Evolutionary conservation across 352 stramenopile species (phyloP).

Genomic region (Globisporangium uncinulatum): DNA sequence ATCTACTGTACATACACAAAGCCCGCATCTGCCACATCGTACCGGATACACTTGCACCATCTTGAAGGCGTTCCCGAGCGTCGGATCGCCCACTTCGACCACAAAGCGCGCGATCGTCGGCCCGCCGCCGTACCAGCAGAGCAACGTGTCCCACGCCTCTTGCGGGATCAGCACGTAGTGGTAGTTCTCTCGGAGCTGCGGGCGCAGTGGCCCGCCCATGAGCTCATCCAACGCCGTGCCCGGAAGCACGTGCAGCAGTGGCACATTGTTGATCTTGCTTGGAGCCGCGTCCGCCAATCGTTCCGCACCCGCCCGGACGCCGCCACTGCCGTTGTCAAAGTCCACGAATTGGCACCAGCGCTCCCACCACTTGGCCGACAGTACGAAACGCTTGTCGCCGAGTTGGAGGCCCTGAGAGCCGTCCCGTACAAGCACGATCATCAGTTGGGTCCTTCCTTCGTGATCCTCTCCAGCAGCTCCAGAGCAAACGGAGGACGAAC

Average conservation of each 20-base stretch:
- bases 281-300: conserved; percentile 18
- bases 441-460: neutral
- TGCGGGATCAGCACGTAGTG: conserved; percentile 68
- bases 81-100: conserved; percentile 48
- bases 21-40: conserved; percentile 3
- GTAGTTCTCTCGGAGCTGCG: conserved; percentile 67
- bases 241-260: conserved; percentile 43
- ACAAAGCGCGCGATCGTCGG: conserved; percentile 73
- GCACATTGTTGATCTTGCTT: conserved; percentile 61
- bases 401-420: conserved; percentile 48
- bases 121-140: conserved; percentile 62
- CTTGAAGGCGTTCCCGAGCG: conserved; percentile 54
- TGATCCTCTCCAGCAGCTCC: neutral
- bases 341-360: conserved; percentile 67
- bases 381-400: conserved; percentile 71
- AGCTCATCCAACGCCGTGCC: conserved; percentile 51
- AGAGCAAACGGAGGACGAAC: neutral
- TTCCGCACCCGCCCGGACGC: neutral
- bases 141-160: conserved; percentile 73
- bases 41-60: conserved; percentile 75
- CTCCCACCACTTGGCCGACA: conserved; percentile 81
- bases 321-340: conserved; percentile 29
- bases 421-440: neutral
- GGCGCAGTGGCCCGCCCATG: conserved; percentile 56
- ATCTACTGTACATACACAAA: neutral